These are phyloP conservation scores for Tuber melanosporum DNA, from an alignment of 495 filamentous ascomycete species.

Conservation along the genomic window DNA sequence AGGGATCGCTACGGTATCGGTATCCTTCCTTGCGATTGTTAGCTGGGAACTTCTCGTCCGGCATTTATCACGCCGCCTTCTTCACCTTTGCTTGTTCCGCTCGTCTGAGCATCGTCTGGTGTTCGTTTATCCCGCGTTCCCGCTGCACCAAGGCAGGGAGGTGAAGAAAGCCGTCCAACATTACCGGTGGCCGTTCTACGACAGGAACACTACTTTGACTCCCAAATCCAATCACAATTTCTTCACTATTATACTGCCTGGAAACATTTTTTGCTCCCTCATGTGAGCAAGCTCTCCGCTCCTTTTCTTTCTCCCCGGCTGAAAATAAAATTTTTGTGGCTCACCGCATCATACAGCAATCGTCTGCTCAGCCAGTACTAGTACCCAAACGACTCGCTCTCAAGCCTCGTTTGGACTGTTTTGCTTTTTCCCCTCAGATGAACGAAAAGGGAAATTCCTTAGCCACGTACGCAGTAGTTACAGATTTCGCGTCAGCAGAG, in stretches of 20 bases:
- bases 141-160: not conserved
- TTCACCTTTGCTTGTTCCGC: not conserved
- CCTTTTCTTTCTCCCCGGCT: not conserved
- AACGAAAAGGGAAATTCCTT: not conserved
- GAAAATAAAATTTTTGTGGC: not conserved
- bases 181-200: not conserved
- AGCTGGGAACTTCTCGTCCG: not conserved
- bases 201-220: not conserved
- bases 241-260: not conserved
- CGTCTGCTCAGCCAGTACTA: not conserved
- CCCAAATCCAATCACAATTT: not conserved
- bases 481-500: not conserved
- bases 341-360: not conserved
- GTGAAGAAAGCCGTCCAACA: not conserved
- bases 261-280: not conserved
- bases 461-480: not conserved
- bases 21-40: not conserved
- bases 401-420: not conserved
- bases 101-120: not conserved
- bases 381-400: not conserved
- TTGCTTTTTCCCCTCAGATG: not conserved
- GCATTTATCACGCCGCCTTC: not conserved
- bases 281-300: conserved; percentile 1
- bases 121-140: not conserved
- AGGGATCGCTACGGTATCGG: not conserved